These are phyloP conservation scores for Xylogone sp. DNA, from an alignment of 2,329 filamentous ascomycete genomes.

Conservation along the genomic window DNA sequence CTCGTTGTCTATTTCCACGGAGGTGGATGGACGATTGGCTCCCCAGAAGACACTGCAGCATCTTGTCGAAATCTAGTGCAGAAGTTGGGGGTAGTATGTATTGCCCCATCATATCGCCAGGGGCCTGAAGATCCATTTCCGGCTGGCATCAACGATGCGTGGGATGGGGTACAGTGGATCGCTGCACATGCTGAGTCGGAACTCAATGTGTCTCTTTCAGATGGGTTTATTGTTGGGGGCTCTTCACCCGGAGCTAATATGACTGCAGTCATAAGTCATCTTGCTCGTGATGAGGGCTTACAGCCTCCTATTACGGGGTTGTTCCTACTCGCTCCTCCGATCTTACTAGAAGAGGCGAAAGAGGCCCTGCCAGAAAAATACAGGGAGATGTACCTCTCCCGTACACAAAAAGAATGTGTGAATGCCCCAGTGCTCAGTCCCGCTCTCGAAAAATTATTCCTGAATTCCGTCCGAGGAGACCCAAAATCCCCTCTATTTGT, in stretches of 20 bases:
- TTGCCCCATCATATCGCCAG: conserved; percentile 40
- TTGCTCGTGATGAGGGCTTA: conserved; percentile 36
- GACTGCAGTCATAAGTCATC: conserved; percentile 33
- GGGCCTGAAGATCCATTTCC: conserved; percentile 45
- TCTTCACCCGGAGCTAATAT: conserved; percentile 42
- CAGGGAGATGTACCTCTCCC: conserved; percentile 32
- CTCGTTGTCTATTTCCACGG: conserved; percentile 33
- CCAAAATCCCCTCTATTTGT: not conserved
- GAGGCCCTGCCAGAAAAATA: conserved; percentile 31
- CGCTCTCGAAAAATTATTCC: not conserved
- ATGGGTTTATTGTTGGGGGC: conserved; percentile 45
- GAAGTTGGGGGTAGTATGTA: conserved; percentile 33
- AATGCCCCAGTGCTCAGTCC: conserved; percentile 31
- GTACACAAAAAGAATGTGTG: conserved; percentile 39
- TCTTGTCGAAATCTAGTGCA: conserved; percentile 29
- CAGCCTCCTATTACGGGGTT: conserved; percentile 41
- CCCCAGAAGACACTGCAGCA: conserved; percentile 27
- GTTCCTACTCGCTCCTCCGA: conserved; percentile 39
- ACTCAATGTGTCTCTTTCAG: conserved; percentile 36
- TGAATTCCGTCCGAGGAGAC: not conserved
- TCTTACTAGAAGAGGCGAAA: conserved; percentile 2
- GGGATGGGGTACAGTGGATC: conserved; percentile 42
- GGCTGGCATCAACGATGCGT: conserved; percentile 37
- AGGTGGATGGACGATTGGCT: conserved; percentile 31
- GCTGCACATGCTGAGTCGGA: conserved; percentile 33